Evolutionary conservation across 2,329 filamentous ascomycete genomes (phyloP), one percentile per base, ranked within the genome.

Genomic region (Fusarium zealandicum): DNA sequence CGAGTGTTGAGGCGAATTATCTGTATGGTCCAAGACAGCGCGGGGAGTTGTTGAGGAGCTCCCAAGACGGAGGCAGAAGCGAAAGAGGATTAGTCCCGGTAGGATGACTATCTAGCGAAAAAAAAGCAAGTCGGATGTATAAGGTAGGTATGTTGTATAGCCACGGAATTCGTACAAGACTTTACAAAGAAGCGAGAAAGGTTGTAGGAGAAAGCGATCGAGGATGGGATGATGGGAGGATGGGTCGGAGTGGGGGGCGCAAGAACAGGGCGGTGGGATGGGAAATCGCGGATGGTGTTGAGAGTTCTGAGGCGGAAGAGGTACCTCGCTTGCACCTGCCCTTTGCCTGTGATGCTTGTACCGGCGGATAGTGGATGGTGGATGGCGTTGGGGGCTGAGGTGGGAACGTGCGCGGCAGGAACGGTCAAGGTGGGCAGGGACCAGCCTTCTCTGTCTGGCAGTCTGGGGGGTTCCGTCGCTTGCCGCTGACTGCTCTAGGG

Each of bases 1-100:
- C 50, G 36, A 44, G 55, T 62, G 59, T 63, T 61, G 59, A 63
- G 59, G 32, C 49, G 35, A 51, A 46, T 62, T 44, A n/a, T n/a
- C n/a, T n/a, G n/a, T 43, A 31, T 5, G 41, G 49, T 28, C 9
- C 18, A 44, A 14, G 54, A 35, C 47, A 37, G 59, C 54, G 59
- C 41, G 59, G 54, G 59, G 50, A 48, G 59, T 48, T 63, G 59
- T 56, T 59, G 59, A 63, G 56, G 18, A 30, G 7, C 18, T 11
- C 20, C 20, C 5, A 22, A 22, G 20, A 22, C 20, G 20, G 20
- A 22, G 20, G 20, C 20, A 22, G 20, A 5, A 22, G 20, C 20
- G 20, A 22, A 7, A 7, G 20, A 7, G 7, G 20, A 22, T 22
- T 22, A 22, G 20, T 22, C 7, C 20, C 7, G 20, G 20, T 22